Percentiles rank a stretch among this genome's conserved stretches.
Conservation (phyloP, 2,329 filamentous ascomycete species). For the Pseudogymnoascus pannorum region DNA sequence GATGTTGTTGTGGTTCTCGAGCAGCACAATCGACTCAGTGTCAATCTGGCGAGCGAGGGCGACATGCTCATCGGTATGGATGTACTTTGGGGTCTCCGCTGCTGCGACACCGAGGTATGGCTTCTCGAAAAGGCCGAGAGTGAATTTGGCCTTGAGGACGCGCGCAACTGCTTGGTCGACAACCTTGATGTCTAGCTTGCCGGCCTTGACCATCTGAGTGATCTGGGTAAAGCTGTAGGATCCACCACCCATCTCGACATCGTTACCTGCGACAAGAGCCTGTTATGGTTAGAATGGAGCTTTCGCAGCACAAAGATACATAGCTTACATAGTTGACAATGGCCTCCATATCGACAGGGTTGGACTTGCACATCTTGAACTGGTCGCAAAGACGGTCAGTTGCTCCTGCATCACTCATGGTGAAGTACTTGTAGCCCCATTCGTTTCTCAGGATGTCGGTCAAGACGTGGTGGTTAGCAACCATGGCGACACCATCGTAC, state of each 20-base stretch:
- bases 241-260: conserved; percentile 71
- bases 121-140: conserved; percentile 62
- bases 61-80: conserved; percentile 63
- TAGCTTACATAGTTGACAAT: conserved; percentile 49
- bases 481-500: conserved; percentile 63
- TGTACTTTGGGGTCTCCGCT: conserved; percentile 47
- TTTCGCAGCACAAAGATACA: not conserved
- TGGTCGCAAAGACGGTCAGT: conserved; percentile 59
- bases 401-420: conserved; percentile 59
- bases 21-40: conserved; percentile 68
- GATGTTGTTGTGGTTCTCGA: conserved; percentile 65
- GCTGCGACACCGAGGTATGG: conserved; percentile 54
- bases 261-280: conserved; percentile 60
- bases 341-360: conserved; percentile 56
- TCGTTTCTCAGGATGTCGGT: conserved; percentile 62
- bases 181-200: conserved; percentile 49
- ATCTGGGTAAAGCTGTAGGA: conserved; percentile 64
- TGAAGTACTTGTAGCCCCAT: conserved; percentile 66
- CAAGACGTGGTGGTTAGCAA: conserved; percentile 57
- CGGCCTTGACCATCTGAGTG: conserved; percentile 53
- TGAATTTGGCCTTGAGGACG: conserved; percentile 60
- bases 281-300: conserved; percentile 19
- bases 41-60: conserved; percentile 66
- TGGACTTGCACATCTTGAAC: conserved; percentile 56
- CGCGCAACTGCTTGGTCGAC: conserved; percentile 62